Evolutionary conservation across 176 grass and related monocot genomes (phyloP).

Genomic region (Avena sativa): DNA sequence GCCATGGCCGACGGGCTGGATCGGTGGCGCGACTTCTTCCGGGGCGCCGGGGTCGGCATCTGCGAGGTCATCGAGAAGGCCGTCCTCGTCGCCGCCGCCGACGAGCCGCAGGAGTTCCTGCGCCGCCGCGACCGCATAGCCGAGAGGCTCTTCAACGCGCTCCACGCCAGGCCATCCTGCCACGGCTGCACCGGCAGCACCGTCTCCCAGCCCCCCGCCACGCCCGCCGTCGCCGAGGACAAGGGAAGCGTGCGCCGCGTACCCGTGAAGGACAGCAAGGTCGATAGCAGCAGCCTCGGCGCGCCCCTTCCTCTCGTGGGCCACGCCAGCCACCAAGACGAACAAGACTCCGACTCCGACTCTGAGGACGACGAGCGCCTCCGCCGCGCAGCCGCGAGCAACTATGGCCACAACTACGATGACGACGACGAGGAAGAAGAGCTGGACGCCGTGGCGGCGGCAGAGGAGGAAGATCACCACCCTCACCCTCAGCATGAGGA

Average conservation of each 20-base stretch:
- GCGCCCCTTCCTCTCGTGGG: not conserved
- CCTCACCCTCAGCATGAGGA: conserved; percentile 10
- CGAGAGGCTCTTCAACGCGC: conserved; percentile 69
- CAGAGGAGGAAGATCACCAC: conserved; percentile 44
- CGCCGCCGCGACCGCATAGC: conserved; percentile 74
- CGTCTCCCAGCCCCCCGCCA: conserved; percentile 44
- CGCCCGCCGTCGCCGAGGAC: conserved; percentile 61
- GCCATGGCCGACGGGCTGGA: conserved; percentile 60
- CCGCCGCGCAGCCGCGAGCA: conserved; percentile 65
- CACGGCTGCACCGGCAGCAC: conserved; percentile 38
- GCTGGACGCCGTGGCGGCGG: not conserved
- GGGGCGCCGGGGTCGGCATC: conserved; percentile 63
- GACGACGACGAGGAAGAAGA: conserved; percentile 47
- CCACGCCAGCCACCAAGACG: not conserved
- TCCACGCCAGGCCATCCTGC: not conserved
- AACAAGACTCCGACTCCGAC: conserved; percentile 37
- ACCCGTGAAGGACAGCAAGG: conserved; percentile 69
- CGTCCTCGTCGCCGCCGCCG: conserved; percentile 70
- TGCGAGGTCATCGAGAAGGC: conserved; percentile 90
- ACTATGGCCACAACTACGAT: conserved; percentile 73
- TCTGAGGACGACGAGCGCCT: conserved; percentile 60
- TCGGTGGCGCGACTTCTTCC: conserved; percentile 80
- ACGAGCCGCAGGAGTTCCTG: conserved; percentile 70
- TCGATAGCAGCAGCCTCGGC: conserved; percentile 64
- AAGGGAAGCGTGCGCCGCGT: conserved; percentile 71